phyloP scores from a whole-genome alignment of 225 moss, liverwort and hornwort genomes.

The Polytrichum formosum region DNA sequence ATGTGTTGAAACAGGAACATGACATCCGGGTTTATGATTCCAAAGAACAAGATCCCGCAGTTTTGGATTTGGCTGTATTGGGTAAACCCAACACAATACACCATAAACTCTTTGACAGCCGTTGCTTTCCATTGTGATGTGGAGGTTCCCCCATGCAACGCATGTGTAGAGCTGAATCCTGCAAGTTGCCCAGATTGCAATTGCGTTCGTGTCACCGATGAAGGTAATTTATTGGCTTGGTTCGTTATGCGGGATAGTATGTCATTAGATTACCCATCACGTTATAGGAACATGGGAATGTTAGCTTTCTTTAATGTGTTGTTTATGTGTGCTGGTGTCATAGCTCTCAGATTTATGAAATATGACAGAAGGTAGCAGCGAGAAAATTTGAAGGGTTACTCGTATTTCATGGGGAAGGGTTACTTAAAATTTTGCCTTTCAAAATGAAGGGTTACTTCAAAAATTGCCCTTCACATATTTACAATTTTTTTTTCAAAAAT shows the following conservation, averaged over 20 bases:
- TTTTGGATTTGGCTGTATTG: constrained; percentile 96
- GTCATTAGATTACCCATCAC: constrained; percentile 46
- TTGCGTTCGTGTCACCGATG: constrained; percentile 55
- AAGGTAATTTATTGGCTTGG: constrained; percentile 55
- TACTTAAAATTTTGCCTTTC: too few species aligned
- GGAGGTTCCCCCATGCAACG: constrained; percentile 42
- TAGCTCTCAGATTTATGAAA: constrained; percentile 78
- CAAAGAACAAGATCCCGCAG: constrained; percentile 57
- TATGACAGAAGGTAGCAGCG: constrained; percentile 55
- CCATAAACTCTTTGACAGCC: constrained; percentile 60
- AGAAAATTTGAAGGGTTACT: too few species aligned
- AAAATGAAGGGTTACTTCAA: too few species aligned
- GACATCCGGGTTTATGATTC: constrained; percentile 96
- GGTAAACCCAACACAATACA: constrained; percentile 76
- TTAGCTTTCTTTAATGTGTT: constrained; percentile 46
- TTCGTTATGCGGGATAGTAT: constrained; percentile 34
- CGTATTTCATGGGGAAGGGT: too few species aligned
- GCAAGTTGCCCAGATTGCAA: constrained; percentile 62
- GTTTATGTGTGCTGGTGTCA: constrained; percentile 53
- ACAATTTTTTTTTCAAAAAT: too few species aligned
- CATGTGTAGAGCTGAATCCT: constrained; percentile 32
- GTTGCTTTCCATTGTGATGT: constrained; percentile 74
- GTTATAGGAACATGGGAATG: constrained; percentile 56
- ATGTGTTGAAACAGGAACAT: constrained; percentile 54
- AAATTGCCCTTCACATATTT: too few species aligned